phyloP scores from a whole-genome alignment of 495 filamentous ascomycete genomes.

The Barbatosphaeria neglecta region DNA sequence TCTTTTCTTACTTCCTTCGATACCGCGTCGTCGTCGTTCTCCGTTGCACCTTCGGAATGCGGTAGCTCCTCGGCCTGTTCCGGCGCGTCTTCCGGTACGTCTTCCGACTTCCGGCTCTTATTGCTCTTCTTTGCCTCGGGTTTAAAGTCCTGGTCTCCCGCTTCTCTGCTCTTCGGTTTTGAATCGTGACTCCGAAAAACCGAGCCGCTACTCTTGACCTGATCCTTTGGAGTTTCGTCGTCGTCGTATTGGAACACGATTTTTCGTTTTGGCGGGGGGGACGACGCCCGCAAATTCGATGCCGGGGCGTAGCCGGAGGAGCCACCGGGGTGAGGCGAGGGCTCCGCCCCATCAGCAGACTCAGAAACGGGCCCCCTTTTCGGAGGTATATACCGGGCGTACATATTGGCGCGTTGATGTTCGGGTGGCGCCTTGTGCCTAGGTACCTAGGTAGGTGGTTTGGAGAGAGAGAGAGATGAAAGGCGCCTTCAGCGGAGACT shows the following conservation, averaged over 20 bases:
- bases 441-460: too few species aligned
- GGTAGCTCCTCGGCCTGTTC: constrained; percentile 10
- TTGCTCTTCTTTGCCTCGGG: too few species aligned
- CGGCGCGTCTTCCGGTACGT: constrained; percentile 14
- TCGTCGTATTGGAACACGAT: constrained; percentile 18
- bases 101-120: too few species aligned
- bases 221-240: constrained; percentile 8
- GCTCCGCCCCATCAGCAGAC: neutral
- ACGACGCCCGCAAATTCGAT: neutral
- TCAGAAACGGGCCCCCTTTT: too few species aligned
- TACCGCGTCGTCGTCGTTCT: constrained; percentile 3
- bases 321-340: neutral
- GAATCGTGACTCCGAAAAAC: too few species aligned
- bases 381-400: constrained; percentile 26
- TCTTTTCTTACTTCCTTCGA: constrained; percentile 6
- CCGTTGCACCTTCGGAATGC: neutral
- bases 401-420: constrained; percentile 8
- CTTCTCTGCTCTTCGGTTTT: constrained; percentile 1
- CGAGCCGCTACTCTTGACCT: constrained; percentile 5
- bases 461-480: neutral
- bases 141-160: neutral
- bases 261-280: constrained; percentile 1
- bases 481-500: too few species aligned
- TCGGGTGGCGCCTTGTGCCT: too few species aligned
- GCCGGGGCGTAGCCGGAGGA: neutral